Percentiles rank a stretch among this genome's conserved stretches.
phyloP scores from a whole-genome alignment of 257 asterid genomes.

The Mentha longifolia region DNA sequence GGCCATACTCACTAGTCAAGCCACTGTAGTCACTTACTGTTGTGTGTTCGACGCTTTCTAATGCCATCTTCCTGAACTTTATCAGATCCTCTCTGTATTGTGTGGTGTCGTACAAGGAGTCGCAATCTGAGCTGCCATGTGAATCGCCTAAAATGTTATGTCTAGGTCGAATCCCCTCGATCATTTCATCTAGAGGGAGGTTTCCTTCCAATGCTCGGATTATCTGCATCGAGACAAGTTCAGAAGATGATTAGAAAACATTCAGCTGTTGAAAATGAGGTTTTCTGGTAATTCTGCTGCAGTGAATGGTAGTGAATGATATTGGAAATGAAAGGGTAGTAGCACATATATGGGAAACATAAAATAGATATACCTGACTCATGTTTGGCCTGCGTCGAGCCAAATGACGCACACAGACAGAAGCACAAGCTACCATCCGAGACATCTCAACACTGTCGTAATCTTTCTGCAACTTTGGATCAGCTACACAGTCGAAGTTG shows the following conservation, averaged over 20 bases:
- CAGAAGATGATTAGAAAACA: background rate
- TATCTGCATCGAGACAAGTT: conserved; percentile 44
- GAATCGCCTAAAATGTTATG: no score
- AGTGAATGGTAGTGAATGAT: no score
- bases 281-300: background rate
- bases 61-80: no score
- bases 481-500: conserved; percentile 66
- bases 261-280: background rate
- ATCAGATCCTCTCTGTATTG: no score
- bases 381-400: conserved; percentile 86
- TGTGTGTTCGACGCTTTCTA: no score
- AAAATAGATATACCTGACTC: conserved; percentile 61
- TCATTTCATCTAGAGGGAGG: no score
- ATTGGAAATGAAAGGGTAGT: background rate
- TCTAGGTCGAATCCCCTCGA: no score
- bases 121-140: no score
- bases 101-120: no score
- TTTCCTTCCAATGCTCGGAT: conserved; percentile 77
- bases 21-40: conserved; percentile 69
- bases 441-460: conserved; percentile 66
- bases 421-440: conserved; percentile 85
- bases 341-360: background rate
- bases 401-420: conserved; percentile 81
- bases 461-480: conserved; percentile 69
- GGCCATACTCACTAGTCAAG: conserved; percentile 68